Evolutionary conservation across 345 rosid genomes (phyloP), one percentile per base, ranked within the genome.

Genomic region (Citrus glauca): DNA sequence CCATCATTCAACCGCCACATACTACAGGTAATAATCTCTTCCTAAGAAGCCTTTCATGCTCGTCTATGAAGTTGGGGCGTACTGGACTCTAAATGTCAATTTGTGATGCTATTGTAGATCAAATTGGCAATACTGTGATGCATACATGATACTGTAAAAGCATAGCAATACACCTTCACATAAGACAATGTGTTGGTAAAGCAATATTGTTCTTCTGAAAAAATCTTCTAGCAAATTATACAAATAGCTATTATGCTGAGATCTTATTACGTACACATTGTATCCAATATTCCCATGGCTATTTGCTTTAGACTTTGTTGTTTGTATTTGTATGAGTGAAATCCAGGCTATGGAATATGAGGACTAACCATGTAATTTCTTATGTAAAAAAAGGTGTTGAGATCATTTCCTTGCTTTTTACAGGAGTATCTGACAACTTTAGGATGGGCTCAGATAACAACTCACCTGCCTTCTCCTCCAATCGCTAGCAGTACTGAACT

Each of bases 1-100:
- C 87, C 25, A 71, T 82, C 16, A 72, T 75, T 70, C 86, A 85
- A 59, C 71, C 82, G 38, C 84, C 81, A 13, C 77, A 78, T 76
- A 79, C 79, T 48, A 35, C 81, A 72, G 84, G 86, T n/a, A 76
- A 27, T 48, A 24, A 42, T 80, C 61, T 59, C 56, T 73, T 42
- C 17, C 33, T 35, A 28, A 28, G 38, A 48, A 53, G 14, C n/a
- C 8, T 24, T 69, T 40, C 2, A 19, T 33, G 1, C 4, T 71
- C 11, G 6, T 38, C 30, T 25, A 19, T 17, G 8, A 53, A 48
- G 16, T 25, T 48, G 7, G 20, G 38, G 7, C 2, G 28, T 1
- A 7, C 27, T 19, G n/a, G 3, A 7, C 8, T 48, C 37, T 4
- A 5, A 48, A 48, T 27, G 9, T 70, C 10, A 45, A 20, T 25